Base-by-base conservation (phyloP, 495 filamentous ascomycete species). In the Lineolata rhizophorae region DNA sequence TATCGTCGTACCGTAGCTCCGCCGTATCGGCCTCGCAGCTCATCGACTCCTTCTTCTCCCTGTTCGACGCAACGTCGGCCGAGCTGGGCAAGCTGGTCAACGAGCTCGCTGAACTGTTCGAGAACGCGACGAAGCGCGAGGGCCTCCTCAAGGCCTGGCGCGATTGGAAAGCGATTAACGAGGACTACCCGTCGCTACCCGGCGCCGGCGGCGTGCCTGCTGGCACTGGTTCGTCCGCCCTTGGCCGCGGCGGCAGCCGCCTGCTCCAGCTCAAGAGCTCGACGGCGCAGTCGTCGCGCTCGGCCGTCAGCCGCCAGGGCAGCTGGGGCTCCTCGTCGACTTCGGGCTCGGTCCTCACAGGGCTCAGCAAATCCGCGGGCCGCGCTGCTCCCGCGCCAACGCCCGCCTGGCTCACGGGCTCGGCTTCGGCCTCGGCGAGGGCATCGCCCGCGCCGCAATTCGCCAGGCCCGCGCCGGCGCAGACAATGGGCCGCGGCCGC, bases 101-200 rank as follows among this genome's bases (percentile, higher is more conserved):
- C 29, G 90, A 95, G 42, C 70, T 93, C 3, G 79, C 82, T 13
- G 90, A 95, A 3, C 74, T 95, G 14, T 99, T 82, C 43, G 83
- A 95, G 40, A 74, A 84, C 30, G 63, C 72, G 26, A 45, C 43
- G 8, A 94, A 92, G 45, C 67, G 63, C 9, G 70, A 67, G 6
- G 60, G 54, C 2, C 61, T 99, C 1, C 65, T 77, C 2, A 75
- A 68, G 40, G 72, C 83, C 3, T 95, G 83, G 85, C 77, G 76
- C 38, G 78, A 93, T 52, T 90, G 87, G 79, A 79, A 76, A 10
- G 83, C 80, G 6, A 80, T 85, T 44, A 85, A 92, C 42, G 87
- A 94, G 52, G 85, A 97, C 52, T 97, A 94, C 45, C 87, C 87
- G 0, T 76, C 79, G 0, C 64, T 97, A 0, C 84, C 84, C 2